Base-by-base conservation (phyloP, 2,329 filamentous ascomycete species). In the Aspergillus vadensis region DNA sequence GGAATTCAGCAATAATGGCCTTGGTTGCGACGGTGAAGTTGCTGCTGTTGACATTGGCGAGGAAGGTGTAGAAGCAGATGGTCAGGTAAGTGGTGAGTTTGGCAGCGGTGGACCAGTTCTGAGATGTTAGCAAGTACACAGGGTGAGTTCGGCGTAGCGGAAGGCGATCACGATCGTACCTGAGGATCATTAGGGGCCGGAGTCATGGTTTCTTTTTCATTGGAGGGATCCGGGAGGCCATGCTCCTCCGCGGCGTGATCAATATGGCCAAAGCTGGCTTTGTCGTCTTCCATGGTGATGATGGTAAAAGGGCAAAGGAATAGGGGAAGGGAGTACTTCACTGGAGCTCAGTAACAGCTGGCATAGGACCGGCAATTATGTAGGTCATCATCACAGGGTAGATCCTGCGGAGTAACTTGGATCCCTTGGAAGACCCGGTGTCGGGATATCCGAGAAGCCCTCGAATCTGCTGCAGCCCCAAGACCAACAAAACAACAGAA, bases 51-150 rank as follows among this genome's bases (percentile, higher is more conserved):
- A 76, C 70, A 52, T 75, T 76, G 58, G 76, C 74, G 7, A 78
- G 70, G 61, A 78, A 77, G 6, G 74, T 76, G 65, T 76, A 78
- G 56, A 72, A 70, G 62, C 76, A 77, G 50, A 77, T 71, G 9
- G 72, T 76, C 5, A 71, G 59, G 57, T 74, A 77, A 1, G 74
- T 77, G 23, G 55, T 62, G 9, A 67, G 48, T 53, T 65, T 69
- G 5, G 63, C 61, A 2, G 41, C 27, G 1, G 62, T 54, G 2
- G 68, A 60, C 69, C 68, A 71, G 25, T 70, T 70, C 69, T 70
- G 21, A 6, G 9, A 14, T 2, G 10, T 27, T 12, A 25, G 5
- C 8, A 9, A 59, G 55, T 38, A 36, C 4, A 36, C 12, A 2
- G 12, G 6, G 30, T 32, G 30, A 12, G 32, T 5, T 36, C 32